These are phyloP conservation scores for Globisporangium carolinianum DNA, from an alignment of 352 stramenopile species.

Conservation along the genomic window DNA sequence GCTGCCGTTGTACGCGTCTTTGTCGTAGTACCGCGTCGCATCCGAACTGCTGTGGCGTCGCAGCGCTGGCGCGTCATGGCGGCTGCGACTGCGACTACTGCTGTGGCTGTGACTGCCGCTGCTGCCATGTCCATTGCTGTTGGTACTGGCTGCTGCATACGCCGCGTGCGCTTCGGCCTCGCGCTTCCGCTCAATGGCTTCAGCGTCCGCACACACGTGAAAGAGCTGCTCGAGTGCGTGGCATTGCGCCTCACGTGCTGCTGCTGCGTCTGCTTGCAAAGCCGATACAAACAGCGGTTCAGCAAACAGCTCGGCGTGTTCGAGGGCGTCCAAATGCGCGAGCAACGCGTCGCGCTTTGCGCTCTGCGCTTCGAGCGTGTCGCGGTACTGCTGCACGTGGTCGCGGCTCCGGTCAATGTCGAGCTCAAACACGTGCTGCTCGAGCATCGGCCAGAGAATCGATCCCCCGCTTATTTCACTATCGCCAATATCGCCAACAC, in stretches of 20 bases:
- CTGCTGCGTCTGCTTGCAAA: not conserved
- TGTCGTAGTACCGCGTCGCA: constrained; percentile 5
- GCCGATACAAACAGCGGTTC: constrained; percentile 17
- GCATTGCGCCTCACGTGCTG: constrained; percentile 24
- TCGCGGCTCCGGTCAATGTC: constrained; percentile 60
- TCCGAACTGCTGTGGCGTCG: constrained; percentile 43
- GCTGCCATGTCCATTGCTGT: not conserved
- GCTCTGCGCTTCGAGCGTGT: constrained; percentile 58
- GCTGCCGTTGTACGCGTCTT: constrained; percentile 18
- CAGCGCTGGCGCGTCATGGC: constrained; percentile 12
- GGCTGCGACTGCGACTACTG: not conserved
- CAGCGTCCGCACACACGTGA: constrained; percentile 44
- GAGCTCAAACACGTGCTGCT: constrained; percentile 75
- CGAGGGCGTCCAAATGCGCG: constrained; percentile 33
- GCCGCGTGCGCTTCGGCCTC: constrained; percentile 39
- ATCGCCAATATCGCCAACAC: constrained; percentile 8
- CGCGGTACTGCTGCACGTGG: constrained; percentile 76
- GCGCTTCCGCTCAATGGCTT: constrained; percentile 42
- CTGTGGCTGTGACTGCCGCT: not conserved
- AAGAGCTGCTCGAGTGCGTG: constrained; percentile 44
- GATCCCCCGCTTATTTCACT: constrained; percentile 22
- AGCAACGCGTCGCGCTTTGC: constrained; percentile 58
- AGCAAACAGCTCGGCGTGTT: constrained; percentile 39
- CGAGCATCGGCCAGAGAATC: constrained; percentile 67
- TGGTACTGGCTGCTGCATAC: constrained; percentile 21